A percentile compares a stretch with the other conserved stretches of the same genome.
Evolutionary conservation across 345 rosid genomes (phyloP).

Genomic region (Turritis glabra): DNA sequence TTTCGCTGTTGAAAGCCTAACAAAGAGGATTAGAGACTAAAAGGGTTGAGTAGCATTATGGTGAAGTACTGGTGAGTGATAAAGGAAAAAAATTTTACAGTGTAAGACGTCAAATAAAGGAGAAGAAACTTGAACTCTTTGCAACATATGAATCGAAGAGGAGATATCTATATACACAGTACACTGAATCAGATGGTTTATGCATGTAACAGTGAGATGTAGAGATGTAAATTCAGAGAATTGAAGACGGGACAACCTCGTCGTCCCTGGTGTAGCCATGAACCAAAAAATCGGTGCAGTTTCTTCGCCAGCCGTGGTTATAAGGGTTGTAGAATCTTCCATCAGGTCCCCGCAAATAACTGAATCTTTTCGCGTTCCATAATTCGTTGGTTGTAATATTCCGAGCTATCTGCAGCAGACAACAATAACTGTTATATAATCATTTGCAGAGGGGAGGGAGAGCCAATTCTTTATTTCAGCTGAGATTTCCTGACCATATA

Average conservation of each 20-base stretch:
- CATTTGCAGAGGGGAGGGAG: not conserved
- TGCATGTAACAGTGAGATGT: conserved; percentile 9
- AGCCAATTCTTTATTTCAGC: not conserved
- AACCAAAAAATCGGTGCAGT: conserved; percentile 77
- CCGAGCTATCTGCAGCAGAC: conserved; percentile 66
- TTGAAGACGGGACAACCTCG: conserved; percentile 70
- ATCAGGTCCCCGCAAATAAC: conserved; percentile 73
- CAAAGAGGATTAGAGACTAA: not conserved
- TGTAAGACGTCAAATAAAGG: not conserved
- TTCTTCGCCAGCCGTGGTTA: conserved; percentile 85
- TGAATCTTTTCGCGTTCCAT: conserved; percentile 69
- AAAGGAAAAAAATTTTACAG: not conserved
- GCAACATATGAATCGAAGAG: not conserved
- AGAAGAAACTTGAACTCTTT: not conserved
- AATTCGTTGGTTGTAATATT: conserved; percentile 90
- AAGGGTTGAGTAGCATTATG: not conserved
- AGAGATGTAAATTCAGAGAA: conserved; percentile 51
- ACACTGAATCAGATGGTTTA: conserved; percentile 1
- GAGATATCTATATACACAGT: not conserved
- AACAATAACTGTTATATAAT: conserved; percentile 12
- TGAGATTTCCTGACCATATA: conserved; percentile 57
- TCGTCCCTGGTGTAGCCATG: conserved; percentile 72
- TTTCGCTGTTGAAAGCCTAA: too few relatives aligned
- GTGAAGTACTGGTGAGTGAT: not conserved
- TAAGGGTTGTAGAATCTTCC: conserved; percentile 91